Percentiles rank a stretch among this genome's conserved stretches.
Evolutionary conservation across 306 rosid genomes (phyloP).

Genomic region (Argentina anserina): DNA sequence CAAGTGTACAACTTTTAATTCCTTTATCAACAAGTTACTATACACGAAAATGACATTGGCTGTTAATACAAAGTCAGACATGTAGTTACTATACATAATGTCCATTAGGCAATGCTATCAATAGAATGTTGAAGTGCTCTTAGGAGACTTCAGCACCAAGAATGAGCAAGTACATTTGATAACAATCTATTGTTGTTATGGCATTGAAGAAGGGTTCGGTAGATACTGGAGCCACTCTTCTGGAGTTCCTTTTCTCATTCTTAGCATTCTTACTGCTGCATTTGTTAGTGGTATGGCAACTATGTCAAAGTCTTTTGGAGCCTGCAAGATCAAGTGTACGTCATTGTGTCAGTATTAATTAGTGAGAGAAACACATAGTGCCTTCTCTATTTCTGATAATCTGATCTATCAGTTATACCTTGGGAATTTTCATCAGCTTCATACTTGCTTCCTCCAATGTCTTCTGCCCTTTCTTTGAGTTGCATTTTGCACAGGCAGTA

Average conservation of each 20-base stretch:
- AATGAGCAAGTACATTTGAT: not conserved
- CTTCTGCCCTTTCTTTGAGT: constrained; percentile 78
- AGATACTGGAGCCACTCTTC: constrained; percentile 96
- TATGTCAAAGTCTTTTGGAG: constrained; percentile 86
- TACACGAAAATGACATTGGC: not conserved
- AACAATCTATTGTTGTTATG: constrained; percentile 24
- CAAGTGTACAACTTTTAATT: not conserved
- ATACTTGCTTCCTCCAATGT: constrained; percentile 79
- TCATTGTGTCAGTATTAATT: constrained; percentile 8
- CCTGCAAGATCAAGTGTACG: constrained; percentile 44
- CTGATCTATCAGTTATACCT: constrained; percentile 43
- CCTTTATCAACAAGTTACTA: not conserved
- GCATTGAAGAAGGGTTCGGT: constrained; percentile 36
- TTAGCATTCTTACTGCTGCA: constrained; percentile 74
- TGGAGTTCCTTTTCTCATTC: constrained; percentile 71
- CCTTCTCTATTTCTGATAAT: not conserved
- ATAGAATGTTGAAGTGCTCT: not conserved
- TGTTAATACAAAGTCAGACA: not conserved
- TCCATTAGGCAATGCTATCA: not conserved
- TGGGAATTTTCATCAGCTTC: constrained; percentile 74
- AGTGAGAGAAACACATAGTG: not conserved
- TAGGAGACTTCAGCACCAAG: not conserved
- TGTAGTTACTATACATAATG: not conserved
- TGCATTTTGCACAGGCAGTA: constrained; percentile 84
- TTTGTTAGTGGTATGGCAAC: constrained; percentile 86